These are phyloP conservation scores for Aspergillus fumigatiaffinis DNA, from an alignment of 2,329 filamentous ascomycete species.

Conservation along the genomic window DNA sequence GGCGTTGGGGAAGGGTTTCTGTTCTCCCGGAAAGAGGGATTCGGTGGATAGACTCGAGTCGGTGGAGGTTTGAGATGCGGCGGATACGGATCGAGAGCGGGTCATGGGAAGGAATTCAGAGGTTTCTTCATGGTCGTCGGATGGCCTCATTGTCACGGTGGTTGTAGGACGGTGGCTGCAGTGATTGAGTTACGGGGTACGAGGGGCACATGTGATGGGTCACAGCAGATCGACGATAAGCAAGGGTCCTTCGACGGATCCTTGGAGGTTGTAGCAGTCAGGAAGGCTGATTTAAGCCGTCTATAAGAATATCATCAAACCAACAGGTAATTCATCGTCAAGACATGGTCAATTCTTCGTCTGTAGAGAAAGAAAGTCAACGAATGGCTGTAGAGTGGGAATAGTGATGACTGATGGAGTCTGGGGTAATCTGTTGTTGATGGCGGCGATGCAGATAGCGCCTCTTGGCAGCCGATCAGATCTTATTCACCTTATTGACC, in stretches of 20 bases:
- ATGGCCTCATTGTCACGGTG: conserved; percentile 23
- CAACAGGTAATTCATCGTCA: neutral
- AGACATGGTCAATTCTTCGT: neutral
- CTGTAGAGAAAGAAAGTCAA: neutral
- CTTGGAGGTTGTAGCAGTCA: no score
- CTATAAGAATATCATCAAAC: neutral
- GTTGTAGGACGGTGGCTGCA: conserved; percentile 2
- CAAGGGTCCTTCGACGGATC: neutral
- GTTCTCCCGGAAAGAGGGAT: conserved; percentile 27
- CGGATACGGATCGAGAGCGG: conserved; percentile 22
- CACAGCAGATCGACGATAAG: neutral
- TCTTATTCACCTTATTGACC: neutral
- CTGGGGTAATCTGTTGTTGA: neutral
- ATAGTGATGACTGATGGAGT: neutral
- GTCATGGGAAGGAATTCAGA: conserved; percentile 27
- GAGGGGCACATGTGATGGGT: conserved; percentile 1
- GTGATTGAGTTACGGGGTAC: neutral
- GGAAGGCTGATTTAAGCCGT: neutral
- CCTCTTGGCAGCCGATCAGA: neutral
- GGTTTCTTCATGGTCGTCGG: conserved; percentile 17
- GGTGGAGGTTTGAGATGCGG: conserved; percentile 26
- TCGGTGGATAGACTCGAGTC: conserved; percentile 34
- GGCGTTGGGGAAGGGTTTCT: conserved; percentile 15
- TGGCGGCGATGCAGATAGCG: neutral
- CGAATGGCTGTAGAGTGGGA: neutral